phyloP scores from a whole-genome alignment of 2,329 filamentous ascomycete genomes.

The Podosphaera fusca region DNA sequence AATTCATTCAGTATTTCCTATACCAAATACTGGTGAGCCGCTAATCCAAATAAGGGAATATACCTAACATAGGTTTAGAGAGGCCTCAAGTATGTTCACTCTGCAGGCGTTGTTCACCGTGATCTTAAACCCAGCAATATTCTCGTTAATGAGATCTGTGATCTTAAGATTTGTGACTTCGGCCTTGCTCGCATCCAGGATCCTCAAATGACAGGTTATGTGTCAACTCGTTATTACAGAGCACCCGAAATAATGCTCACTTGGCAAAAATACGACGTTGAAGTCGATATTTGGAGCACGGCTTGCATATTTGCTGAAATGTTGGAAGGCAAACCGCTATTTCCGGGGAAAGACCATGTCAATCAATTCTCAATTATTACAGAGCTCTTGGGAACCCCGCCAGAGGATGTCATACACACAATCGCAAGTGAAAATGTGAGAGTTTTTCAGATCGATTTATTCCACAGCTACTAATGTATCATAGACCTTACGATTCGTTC shows the following conservation, averaged over 20 bases:
- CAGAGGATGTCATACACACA: conserved; percentile 94
- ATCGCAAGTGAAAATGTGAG: conserved; percentile 94
- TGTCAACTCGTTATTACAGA: conserved; percentile 95
- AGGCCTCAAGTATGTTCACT: conserved; percentile 96
- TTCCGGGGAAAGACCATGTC: conserved; percentile 97
- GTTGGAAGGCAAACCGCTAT: conserved; percentile 93
- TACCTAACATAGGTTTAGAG: conserved; percentile 30
- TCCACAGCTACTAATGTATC: conserved; percentile 11
- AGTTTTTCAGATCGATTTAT: conserved; percentile 2
- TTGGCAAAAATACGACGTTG: conserved; percentile 99
- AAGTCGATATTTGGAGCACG: conserved; percentile 98
- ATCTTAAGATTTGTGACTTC: conserved; percentile 98
- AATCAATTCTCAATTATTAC: conserved; percentile 99
- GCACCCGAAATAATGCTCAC: conserved; percentile 99
- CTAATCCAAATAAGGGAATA: background rate
- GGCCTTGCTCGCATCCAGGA: conserved; percentile 93
- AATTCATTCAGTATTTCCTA: conserved; percentile 98
- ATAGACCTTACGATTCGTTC: conserved; percentile 86
- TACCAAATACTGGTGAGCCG: conserved; percentile 83
- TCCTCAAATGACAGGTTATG: conserved; percentile 98
- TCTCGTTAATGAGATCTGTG: conserved; percentile 97
- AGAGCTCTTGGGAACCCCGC: conserved; percentile 82
- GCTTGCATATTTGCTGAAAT: conserved; percentile 99
- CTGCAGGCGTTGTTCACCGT: conserved; percentile 88
- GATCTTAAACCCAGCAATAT: conserved; percentile 98